A percentile compares a stretch with the other conserved stretches of the same genome.
Evolutionary conservation across 2,329 filamentous ascomycete species (phyloP).

Genomic region (Aspergillus uvarum): DNA sequence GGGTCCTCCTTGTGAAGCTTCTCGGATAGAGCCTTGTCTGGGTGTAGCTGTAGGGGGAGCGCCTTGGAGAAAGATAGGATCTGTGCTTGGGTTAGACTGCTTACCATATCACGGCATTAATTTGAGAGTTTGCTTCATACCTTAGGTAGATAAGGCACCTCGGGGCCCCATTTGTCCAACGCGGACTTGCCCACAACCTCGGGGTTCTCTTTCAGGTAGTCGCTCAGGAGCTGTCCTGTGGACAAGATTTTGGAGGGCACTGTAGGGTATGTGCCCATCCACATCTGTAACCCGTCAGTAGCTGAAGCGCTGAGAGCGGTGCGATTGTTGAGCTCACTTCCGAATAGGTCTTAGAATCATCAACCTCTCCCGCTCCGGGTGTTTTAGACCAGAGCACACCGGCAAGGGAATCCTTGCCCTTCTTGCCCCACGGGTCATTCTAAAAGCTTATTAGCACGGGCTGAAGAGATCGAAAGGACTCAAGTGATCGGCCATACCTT

Average conservation of each 20-base stretch:
- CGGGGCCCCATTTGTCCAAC: slow-evolving; percentile 60
- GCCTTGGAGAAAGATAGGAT: slow-evolving; percentile 74
- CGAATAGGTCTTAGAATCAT: slow-evolving; percentile 64
- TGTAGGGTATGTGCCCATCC: slow-evolving; percentile 75
- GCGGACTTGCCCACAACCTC: slow-evolving; percentile 64
- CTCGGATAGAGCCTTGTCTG: slow-evolving; percentile 65
- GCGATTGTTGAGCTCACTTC: slow-evolving; percentile 45
- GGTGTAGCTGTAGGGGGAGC: slow-evolving; percentile 72
- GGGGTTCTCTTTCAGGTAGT: slow-evolving; percentile 64
- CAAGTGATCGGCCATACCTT: slow-evolving; percentile 38
- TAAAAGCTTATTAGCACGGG: slow-evolving; percentile 25
- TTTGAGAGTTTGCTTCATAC: slow-evolving; percentile 30
- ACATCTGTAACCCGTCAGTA: slow-evolving; percentile 50
- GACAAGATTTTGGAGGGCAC: slow-evolving; percentile 64
- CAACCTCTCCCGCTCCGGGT: slow-evolving; percentile 62
- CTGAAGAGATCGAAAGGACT: background rate
- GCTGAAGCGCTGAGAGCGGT: background rate
- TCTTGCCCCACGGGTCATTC: slow-evolving; percentile 70
- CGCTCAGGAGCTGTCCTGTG: slow-evolving; percentile 63
- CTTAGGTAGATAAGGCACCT: slow-evolving; percentile 73
- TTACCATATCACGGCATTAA: too few species aligned
- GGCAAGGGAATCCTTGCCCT: slow-evolving; percentile 64
- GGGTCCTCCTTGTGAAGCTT: slow-evolving; percentile 65
- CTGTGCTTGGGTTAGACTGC: slow-evolving; percentile 29
- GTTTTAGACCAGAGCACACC: slow-evolving; percentile 66